Base-by-base conservation (phyloP, 106 monocot genomes). In the Allium fistulosum region DNA sequence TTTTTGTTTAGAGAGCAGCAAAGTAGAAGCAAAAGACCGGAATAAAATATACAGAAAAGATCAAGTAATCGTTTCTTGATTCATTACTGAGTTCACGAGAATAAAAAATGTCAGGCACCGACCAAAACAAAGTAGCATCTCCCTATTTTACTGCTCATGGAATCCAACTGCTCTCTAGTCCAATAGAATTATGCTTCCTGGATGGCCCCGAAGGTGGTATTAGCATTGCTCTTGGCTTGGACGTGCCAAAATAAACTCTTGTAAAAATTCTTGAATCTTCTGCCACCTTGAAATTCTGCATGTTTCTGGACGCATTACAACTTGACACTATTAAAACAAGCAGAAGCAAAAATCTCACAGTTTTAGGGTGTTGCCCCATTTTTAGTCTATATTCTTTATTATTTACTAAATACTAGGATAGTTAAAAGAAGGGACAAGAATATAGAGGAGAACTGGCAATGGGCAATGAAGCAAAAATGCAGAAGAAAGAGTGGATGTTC, bases 141-240 rank as follows among this genome's bases (percentile, higher is more conserved):
- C 5, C 2, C 37, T 1, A 37, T 37, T 37, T 37, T 37, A 37
- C 37, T 37, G 37, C 37, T 66, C 65, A 66, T 9, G 65, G 65
- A 48, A 8, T 17, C 49, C 49, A 7, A 9, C 65, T 66, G 49
- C 17, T 17, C 17, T 74, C 26, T 18, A 49, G 49, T 1, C 74
- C 66, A 2, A 74, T 2, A 15, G 74, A 66, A 48, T 74, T 74
- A 59, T 74, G 74, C 66, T 74, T 65, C 66, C 63, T 66, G 10
- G 74, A 74, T 4, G 74, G 74, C 0, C 66, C 74, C 10, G 74
- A 74, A 26, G 74, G 74, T n/a, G 74, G 74, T 17, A 74, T 28
- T 18, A 66, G 74, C 74, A 74, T 66, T 57, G 66, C 66, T 17
- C 49, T 66, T 26, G 74, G 66, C 58, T 37, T 37, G 2, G 37